Conservation (phyloP, 192 early-diverging fungal genomes). For the Phycomyces nitens region DNA sequence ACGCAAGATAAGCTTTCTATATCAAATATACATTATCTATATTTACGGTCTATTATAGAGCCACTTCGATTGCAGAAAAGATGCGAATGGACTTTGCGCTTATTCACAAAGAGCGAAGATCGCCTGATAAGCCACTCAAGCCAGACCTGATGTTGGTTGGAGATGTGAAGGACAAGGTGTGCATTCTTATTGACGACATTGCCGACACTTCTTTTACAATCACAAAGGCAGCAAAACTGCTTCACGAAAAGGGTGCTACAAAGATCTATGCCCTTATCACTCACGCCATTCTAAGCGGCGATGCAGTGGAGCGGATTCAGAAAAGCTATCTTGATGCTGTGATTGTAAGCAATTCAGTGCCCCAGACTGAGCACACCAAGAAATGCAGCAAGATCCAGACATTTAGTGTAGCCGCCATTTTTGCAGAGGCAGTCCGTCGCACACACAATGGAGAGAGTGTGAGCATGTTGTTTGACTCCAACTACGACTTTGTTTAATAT, state of each 20-base stretch:
- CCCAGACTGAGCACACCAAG: slow-evolving; percentile 81
- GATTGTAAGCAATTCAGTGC: slow-evolving; percentile 92
- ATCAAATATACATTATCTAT: background rate
- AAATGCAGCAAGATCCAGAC: slow-evolving; percentile 77
- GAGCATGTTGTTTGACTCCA: slow-evolving; percentile 67
- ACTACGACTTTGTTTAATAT: slow-evolving; percentile 17
- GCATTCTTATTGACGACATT: slow-evolving; percentile 94
- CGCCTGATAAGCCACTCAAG: slow-evolving; percentile 60
- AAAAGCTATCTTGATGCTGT: slow-evolving; percentile 75
- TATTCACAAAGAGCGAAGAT: slow-evolving; percentile 91
- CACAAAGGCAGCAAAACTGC: slow-evolving; percentile 80
- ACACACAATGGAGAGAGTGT: slow-evolving; percentile 96
- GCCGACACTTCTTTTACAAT: slow-evolving; percentile 92
- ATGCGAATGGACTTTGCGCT: slow-evolving; percentile 95
- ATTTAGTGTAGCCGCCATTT: slow-evolving; percentile 80
- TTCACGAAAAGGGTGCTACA: slow-evolving; percentile 82
- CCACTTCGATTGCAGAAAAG: slow-evolving; percentile 87
- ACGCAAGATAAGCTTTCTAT: background rate
- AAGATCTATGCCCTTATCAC: slow-evolving; percentile 93
- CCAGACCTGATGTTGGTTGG: slow-evolving; percentile 90
- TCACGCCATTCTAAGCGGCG: slow-evolving; percentile 86
- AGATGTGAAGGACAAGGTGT: slow-evolving; percentile 79
- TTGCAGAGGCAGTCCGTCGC: slow-evolving; percentile 92
- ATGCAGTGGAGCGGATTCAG: slow-evolving; percentile 80
- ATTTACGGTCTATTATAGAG: no score